These are phyloP conservation scores for Phytophthora foliorum DNA, from an alignment of 352 stramenopile species.

Conservation along the genomic window DNA sequence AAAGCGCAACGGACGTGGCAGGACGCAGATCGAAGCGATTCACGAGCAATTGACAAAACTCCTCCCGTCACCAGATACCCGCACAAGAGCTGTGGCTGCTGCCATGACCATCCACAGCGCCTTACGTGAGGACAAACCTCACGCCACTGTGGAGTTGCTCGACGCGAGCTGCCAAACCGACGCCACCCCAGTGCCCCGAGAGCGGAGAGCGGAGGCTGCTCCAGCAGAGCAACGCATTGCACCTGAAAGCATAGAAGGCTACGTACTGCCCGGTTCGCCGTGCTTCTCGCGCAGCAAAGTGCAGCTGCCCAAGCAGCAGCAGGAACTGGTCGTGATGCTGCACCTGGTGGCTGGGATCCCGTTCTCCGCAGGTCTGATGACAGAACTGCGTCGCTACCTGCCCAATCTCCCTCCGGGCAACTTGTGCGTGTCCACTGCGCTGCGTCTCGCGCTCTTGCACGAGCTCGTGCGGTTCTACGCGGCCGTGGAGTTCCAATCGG, in stretches of 20 bases:
- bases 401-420: slow-evolving; percentile 55
- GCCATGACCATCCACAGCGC: slow-evolving; percentile 46
- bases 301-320: slow-evolving; percentile 17
- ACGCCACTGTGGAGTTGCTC: neutral
- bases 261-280: slow-evolving; percentile 46
- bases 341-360: slow-evolving; percentile 53
- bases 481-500: slow-evolving; percentile 22
- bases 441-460: slow-evolving; percentile 57
- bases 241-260: slow-evolving; percentile 55
- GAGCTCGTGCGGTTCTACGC: slow-evolving; percentile 72
- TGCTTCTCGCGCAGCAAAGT: slow-evolving; percentile 17
- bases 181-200: slow-evolving; percentile 34
- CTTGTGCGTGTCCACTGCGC: slow-evolving; percentile 58
- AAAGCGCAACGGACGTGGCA: slow-evolving; percentile 50
- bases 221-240: slow-evolving; percentile 11
- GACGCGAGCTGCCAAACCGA: slow-evolving; percentile 32
- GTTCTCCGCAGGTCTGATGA: slow-evolving; percentile 53
- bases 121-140: slow-evolving; percentile 48
- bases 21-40: slow-evolving; percentile 51
- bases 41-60: slow-evolving; percentile 44
- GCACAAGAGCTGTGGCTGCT: slow-evolving; percentile 31
- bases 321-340: slow-evolving; percentile 30
- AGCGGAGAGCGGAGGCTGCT: slow-evolving; percentile 14
- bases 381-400: slow-evolving; percentile 55
- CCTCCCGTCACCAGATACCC: slow-evolving; percentile 4